Evolutionary conservation across 805 yeast species (phyloP).

Genomic region (Ogataea neopini): DNA sequence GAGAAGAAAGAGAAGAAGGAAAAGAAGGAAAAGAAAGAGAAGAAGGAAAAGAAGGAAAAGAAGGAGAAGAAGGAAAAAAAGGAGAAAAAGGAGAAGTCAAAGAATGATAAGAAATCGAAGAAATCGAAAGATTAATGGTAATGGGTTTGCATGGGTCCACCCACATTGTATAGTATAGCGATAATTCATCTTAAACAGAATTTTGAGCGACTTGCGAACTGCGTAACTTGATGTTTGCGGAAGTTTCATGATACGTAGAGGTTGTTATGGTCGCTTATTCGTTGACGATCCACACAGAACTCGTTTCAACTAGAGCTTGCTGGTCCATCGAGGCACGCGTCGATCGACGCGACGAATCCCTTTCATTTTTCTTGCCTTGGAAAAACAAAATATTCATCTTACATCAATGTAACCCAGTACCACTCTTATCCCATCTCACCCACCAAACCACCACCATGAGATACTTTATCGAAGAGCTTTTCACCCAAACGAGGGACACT

Average conservation of each 20-base stretch:
- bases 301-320: too few species aligned
- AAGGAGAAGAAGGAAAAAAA: slow-evolving; percentile 20
- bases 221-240: too few species aligned
- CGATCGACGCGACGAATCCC: slow-evolving; percentile 2
- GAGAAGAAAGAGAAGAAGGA: slow-evolving; percentile 10
- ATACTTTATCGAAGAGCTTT: slow-evolving; percentile 30
- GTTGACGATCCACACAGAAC: too few species aligned
- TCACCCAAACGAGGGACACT: slow-evolving; percentile 55
- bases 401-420: not conserved
- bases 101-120: slow-evolving; percentile 8
- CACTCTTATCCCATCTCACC: too few species aligned
- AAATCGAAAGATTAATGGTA: slow-evolving; percentile 6
- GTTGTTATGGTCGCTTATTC: too few species aligned
- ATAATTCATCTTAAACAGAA: not conserved
- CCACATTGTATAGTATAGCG: not conserved
- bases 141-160: too few species aligned
- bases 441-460: slow-evolving; percentile 20
- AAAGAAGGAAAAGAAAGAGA: slow-evolving; percentile 18
- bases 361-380: not conserved
- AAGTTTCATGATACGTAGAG: too few species aligned
- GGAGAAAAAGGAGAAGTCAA: slow-evolving; percentile 12
- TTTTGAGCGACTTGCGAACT: too few species aligned
- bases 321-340: too few species aligned
- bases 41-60: slow-evolving; percentile 20
- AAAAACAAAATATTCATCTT: not conserved